phyloP scores from a whole-genome alignment of 768 basidiomycete genomes.

The Leucosporidium yakuticum region DNA sequence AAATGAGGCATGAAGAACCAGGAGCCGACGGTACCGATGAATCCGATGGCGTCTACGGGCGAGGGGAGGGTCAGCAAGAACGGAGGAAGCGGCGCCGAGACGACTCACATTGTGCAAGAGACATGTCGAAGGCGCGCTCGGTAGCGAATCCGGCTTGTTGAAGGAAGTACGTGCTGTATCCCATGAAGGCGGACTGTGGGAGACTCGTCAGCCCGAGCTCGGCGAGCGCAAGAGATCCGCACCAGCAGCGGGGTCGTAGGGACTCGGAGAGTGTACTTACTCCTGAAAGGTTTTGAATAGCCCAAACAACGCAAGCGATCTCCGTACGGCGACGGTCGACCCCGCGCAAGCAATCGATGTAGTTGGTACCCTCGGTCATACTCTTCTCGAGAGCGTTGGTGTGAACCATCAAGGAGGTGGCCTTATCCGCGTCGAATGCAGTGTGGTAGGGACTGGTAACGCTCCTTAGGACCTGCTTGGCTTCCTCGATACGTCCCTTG shows the following conservation, averaged over 20 bases:
- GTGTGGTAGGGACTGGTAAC: constrained; percentile 25
- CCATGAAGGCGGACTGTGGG: constrained; percentile 7
- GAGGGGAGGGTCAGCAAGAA: too few relatives aligned
- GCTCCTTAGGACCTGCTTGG: constrained; percentile 37
- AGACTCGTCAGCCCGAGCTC: constrained; percentile 48
- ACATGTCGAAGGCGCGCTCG: constrained; percentile 35
- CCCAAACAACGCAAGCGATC: constrained; percentile 48
- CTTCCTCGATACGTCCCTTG: constrained; percentile 40
- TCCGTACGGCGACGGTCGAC: constrained; percentile 44
- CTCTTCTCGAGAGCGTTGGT: constrained; percentile 46
- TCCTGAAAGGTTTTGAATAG: constrained; percentile 39
- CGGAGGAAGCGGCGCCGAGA: constrained; percentile 15
- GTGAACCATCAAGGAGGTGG: constrained; percentile 41
- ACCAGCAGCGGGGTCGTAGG: background rate
- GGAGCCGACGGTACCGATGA: constrained; percentile 42
- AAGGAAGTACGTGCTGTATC: constrained; percentile 30
- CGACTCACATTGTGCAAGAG: constrained; percentile 17
- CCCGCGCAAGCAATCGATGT: constrained; percentile 44
- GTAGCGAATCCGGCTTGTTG: constrained; percentile 39
- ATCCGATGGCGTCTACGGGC: constrained; percentile 36
- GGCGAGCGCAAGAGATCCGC: too few relatives aligned
- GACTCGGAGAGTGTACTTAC: constrained; percentile 13
- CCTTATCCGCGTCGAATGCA: constrained; percentile 36
- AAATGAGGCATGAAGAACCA: constrained; percentile 42
- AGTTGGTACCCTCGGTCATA: constrained; percentile 41